Evolutionary conservation across 371 early-diverging fungal genomes (phyloP), one percentile per base, ranked within the genome.

Genomic region (Nematocida minor): DNA sequence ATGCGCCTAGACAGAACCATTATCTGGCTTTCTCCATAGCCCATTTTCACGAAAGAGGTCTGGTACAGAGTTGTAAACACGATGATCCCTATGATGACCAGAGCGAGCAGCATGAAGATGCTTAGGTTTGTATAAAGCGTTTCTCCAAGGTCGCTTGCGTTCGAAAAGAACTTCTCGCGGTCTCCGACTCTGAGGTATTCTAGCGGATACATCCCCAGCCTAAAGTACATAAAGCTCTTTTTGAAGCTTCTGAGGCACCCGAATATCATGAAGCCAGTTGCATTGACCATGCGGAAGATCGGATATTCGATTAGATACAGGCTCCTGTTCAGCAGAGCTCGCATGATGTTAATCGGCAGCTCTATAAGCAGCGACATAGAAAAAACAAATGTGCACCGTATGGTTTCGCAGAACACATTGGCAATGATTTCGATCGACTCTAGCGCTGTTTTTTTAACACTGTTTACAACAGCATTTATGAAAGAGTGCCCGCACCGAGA

Each of bases 161-260:
- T 57, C 18, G 36, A 34, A 22, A 57, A 57, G 34, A 57, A 57
- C 34, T 31, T 36, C 11, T 57, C 34, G 29, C 57, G 29, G 34
- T 57, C 22, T 27, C 57, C 57, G 4, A 38, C 22, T 9, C 27
- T 7, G 11, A 57, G 22, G 36, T 57, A 57, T 2, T 34, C 31
- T 16, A 57, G 34, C 14, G 57, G 57, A 34, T 57, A 57, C 57
- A 57, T 57, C 14, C 57, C 57, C 34, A 57, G 22, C 57, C 36
- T 57, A 34, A 57, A 57, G 7, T 34, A 57, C 57, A 57, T 57
- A 34, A 57, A 57, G 14, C 34, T 36, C 0, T 57, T 27, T 57
- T 11, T 36, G 22, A 57, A 34, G 18, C 57, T 36, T 31, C 6
- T 34, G 22, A 27, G 14, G 34, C 31, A 32, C 36, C 57, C 57